Base-by-base conservation (phyloP, 805 yeast genomes). In the Saccharomycopsis amapae region DNA sequence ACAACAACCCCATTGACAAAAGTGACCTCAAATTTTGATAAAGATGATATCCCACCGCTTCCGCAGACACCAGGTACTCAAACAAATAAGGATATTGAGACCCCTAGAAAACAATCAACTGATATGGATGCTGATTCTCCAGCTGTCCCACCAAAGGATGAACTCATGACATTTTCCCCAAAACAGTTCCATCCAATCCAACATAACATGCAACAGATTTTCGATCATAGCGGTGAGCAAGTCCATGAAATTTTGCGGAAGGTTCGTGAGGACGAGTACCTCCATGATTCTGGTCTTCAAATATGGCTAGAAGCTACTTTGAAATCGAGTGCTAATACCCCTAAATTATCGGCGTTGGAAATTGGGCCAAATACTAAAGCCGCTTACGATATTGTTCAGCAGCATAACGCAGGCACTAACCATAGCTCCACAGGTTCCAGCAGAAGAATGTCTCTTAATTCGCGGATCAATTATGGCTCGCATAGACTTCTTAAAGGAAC, bases 131-230 rank as follows among this genome's bases (percentile, higher is more conserved):
- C 22, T 7, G 20, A 15, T n/a, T 43, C 53, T 2, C 53, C 53
- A 5, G 49, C 49, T 24, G 53, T 50, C 12, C 53, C 53, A 10
- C 51, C 51, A 9, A 50, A 50, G 28, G 53, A 50, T 38, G 38
- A 37, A 6, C n/a, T n/a, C n/a, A 18, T 6, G 15, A 35, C 20
- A 12, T 49, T 49, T 23, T 24, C 52, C 13, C 52, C 52, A 6
- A 25, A 31, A 7, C 20, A 49, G 15, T 38, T 31, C 35, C 24
- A 25, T 4, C 53, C 53, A 26, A 20, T 47, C 22, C 25, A 43
- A 10, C 44, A 43, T 24, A 47, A 42, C 38, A 40, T 50, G 30
- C 39, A 35, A n/a, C 44, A 38, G 20, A 40, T 43, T 5, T 13
- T 44, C 4, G 28, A 20, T 15, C 30, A 43, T 19, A 35, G 34